Base-by-base conservation (phyloP, 1,284 basidiomycete species). In the Cryptococcus sp. region DNA sequence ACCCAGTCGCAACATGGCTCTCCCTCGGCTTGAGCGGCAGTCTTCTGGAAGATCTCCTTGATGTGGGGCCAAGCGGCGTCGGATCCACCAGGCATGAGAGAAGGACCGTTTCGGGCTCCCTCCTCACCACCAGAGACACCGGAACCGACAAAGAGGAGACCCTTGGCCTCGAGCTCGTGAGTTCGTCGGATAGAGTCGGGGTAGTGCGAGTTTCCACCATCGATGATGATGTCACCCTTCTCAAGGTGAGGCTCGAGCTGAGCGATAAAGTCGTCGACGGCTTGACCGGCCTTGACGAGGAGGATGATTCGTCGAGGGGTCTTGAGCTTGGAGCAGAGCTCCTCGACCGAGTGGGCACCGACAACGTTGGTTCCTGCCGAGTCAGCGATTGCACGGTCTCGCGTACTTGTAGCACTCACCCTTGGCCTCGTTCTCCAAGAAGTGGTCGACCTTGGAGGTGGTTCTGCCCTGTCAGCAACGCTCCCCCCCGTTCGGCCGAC, bases 1-100 rank as follows among this genome's bases (percentile, higher is more conserved):
- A 99, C 93, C 95, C 95, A 99, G 79, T 98, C 95, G 75, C 94
- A 97, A 81, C 95, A 98, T 44, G 95, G 92, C 73, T 93, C 89
- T 59, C 91, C 91, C 52, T 92, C 81, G 58, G 87, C 90, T 74
- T 98, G 91, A 53, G 95, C 95, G 60, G 95, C 84, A 45, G 91
- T 87, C 75, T 89, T 89, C 78, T 99, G 95, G 85, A 98, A 97
- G 71, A 99, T 99, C 58, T 90, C 83, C 81, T 97, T 94, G 79
- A 98, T 97, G 64, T 80, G 78, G 37, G 91, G 88, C 95, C 95
- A 99, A 28, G 95, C 95, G 59, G 82, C 88, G 48, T 83, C 73
- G 40, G 87, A 91, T 66, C 95, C 95, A 79, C 95, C 95, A 59
- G 95, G 95, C 95, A 99, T 99, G 75, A 98, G 84, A 53, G 93